Conservation (phyloP, 1,284 basidiomycete species). For the Leccinum pachyderme region DNA sequence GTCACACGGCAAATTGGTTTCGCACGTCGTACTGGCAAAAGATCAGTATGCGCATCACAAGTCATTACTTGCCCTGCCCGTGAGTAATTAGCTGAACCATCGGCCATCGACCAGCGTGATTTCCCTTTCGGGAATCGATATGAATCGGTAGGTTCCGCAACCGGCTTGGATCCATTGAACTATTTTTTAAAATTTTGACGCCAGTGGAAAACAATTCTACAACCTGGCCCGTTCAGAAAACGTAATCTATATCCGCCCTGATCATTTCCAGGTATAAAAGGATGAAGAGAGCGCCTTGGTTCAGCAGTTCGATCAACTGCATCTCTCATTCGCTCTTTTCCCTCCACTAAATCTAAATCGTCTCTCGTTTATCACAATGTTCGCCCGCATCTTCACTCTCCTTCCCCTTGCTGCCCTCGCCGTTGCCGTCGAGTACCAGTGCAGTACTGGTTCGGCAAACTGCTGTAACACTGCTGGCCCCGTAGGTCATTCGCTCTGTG, state of each 20-base stretch:
- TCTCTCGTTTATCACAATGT: constrained; percentile 7
- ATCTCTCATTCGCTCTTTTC: not conserved
- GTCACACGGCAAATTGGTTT: not conserved
- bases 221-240: not conserved
- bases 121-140: not conserved
- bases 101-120: not conserved
- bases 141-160: not conserved
- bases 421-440: not conserved
- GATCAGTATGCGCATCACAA: no score
- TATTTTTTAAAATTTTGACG: not conserved
- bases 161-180: not conserved
- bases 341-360: not conserved
- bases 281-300: not conserved
- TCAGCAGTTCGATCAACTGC: no score
- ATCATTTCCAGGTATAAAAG: not conserved
- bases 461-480: not conserved
- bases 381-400: not conserved
- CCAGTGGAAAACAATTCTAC: not conserved
- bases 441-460: not conserved
- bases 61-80: not conserved
- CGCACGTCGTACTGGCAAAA: not conserved
- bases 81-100: not conserved
- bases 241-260: not conserved
- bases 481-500: not conserved
- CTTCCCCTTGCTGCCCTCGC: not conserved